Evolutionary conservation across 139 green algal species (phyloP), one percentile per base, ranked within the genome.

Genomic region (Coelastrella sp.): DNA sequence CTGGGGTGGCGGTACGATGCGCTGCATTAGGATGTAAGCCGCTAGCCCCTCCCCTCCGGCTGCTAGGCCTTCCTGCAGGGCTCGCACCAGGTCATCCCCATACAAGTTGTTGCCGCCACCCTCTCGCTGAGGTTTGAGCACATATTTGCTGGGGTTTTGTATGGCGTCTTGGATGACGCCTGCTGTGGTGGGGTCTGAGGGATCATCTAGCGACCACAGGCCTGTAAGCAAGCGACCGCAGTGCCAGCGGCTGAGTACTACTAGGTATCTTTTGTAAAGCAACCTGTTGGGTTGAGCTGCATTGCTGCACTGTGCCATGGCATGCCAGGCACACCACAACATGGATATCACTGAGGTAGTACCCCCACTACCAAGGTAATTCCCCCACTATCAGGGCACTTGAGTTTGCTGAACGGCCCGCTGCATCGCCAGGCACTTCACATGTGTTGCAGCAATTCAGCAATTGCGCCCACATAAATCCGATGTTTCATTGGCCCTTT

Each of bases 91-190:
- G 65, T 96, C 94, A 5, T 94, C 78, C 5, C 86, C 98, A 86
- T 99, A 99, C 54, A 99, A 87, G 92, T 99, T 99, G 93, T 99
- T 99, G 78, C 98, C 98, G 17, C 98, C 98, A 5, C 98, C 98
- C 93, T 99, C 98, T 2, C 98, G 89, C 92, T 99, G 96, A 16
- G 97, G 97, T 92, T 99, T 99, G 3, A 99, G 94, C 54, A 99
- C 98, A 89, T 95, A 99, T 11, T 65, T 85, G 0, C 96, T 93
- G 3, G 98, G 98, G n/a, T 96, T 61, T n/a, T 79, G 54, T 0
- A 97, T 79, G 4, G 96, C 98, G 22, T 95, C 79, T n/a, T 77
- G 76, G 59, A 97, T 92, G n/a, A 95, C 94, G 32, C 79, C 82
- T 8, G 60, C 61, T 19, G 93, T 96, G 10, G 88, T 74, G 32